Evolutionary conservation across 306 rosid species (phyloP).

Genomic region (Citrullus amarus): DNA sequence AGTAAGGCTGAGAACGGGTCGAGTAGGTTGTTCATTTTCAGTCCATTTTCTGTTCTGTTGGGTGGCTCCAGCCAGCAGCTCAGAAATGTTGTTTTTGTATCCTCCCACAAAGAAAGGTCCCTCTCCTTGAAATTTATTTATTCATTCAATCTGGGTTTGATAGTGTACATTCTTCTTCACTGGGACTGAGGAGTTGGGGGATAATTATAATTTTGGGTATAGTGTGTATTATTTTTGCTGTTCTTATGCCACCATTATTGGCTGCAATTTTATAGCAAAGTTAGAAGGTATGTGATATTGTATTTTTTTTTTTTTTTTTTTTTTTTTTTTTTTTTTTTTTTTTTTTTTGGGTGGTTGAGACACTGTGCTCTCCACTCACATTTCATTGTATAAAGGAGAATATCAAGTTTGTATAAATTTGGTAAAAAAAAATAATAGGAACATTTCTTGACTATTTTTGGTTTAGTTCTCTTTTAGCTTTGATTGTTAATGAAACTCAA

Average conservation of each 20-base stretch:
- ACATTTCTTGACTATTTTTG: neutral
- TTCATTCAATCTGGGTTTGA: constrained; percentile 10
- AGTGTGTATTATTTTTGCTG: constrained; percentile 8
- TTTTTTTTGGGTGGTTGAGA: constrained; percentile 4
- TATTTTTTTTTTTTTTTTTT: neutral
- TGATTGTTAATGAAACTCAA: no score
- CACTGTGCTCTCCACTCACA: constrained; percentile 5
- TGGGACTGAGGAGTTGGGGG: constrained; percentile 7
- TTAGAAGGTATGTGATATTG: neutral
- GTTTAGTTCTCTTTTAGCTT: neutral
- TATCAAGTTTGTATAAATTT: constrained; percentile 9
- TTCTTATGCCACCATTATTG: constrained; percentile 3
- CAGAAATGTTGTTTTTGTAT: neutral
- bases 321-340: neutral
- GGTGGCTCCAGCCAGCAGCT: neutral
- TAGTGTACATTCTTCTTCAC: constrained; percentile 11
- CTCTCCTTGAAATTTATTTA: neutral
- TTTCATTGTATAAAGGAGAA: constrained; percentile 10
- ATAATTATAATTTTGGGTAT: constrained; percentile 11
- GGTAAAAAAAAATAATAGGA: neutral
- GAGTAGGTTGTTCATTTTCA: constrained; percentile 23
- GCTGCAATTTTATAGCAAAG: neutral
- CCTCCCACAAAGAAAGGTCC: constrained; percentile 3
- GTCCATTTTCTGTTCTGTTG: neutral
- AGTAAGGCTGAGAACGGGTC: constrained; percentile 54